phyloP scores from a whole-genome alignment of 163 green algal genomes.

The Scenedesmus sp. region DNA sequence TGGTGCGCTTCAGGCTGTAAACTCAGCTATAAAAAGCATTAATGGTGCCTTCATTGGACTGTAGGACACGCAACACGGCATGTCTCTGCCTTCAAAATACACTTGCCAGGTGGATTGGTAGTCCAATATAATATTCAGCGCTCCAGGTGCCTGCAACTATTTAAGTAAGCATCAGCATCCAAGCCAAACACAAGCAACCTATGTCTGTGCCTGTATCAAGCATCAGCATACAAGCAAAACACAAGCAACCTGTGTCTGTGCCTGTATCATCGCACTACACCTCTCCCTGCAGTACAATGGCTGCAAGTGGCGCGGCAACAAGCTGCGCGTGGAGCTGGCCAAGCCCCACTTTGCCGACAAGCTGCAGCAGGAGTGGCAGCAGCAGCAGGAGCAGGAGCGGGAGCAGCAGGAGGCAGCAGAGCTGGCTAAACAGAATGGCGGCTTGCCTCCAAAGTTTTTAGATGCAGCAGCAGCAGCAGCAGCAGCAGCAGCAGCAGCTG shows the following conservation, averaged over 20 bases:
- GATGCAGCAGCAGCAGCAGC: not conserved
- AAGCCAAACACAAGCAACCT: too few relatives aligned
- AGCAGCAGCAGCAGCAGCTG: slow-evolving; percentile 17
- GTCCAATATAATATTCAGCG: too few relatives aligned
- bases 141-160: too few relatives aligned
- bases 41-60: too few relatives aligned
- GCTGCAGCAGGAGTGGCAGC: slow-evolving; percentile 59
- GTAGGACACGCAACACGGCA: too few relatives aligned
- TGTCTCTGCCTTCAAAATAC: too few relatives aligned
- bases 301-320: slow-evolving; percentile 75
- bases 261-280: not conserved
- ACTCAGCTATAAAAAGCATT: too few relatives aligned
- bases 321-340: slow-evolving; percentile 74
- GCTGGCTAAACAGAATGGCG: not conserved
- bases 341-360: slow-evolving; percentile 59
- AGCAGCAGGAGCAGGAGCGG: slow-evolving; percentile 19
- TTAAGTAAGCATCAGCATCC: too few relatives aligned
- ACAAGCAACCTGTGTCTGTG: not conserved
- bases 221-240: not conserved
- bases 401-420: slow-evolving; percentile 16
- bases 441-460: not conserved
- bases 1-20: too few relatives aligned
- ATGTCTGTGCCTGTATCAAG: too few relatives aligned
- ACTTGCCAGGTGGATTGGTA: too few relatives aligned
- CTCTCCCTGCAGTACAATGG: slow-evolving; percentile 78